phyloP scores from a whole-genome alignment of 169 alveolate species.

The Plasmodium gaboni region DNA sequence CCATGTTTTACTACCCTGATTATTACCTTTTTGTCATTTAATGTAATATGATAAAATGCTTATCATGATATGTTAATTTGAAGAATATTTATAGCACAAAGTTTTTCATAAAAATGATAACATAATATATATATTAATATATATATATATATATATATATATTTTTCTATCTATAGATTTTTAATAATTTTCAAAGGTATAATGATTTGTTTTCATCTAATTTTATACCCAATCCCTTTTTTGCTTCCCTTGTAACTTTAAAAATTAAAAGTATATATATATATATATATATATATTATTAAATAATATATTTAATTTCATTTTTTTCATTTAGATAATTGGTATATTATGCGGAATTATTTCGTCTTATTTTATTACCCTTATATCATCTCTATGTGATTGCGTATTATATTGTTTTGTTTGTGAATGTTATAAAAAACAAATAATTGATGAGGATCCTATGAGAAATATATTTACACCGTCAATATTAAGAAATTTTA shows the following conservation, averaged over 20 bases:
- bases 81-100: too few species aligned
- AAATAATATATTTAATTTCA: neutral
- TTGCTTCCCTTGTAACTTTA: slow-evolving; percentile 39
- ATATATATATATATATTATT: neutral
- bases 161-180: slow-evolving; percentile 19
- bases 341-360: slow-evolving; percentile 54
- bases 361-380: slow-evolving; percentile 52
- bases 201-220: slow-evolving; percentile 27
- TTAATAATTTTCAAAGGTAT: slow-evolving; percentile 47
- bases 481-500: slow-evolving; percentile 35
- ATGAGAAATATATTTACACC: slow-evolving; percentile 62
- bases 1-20: slow-evolving; percentile 54
- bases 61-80: too few species aligned
- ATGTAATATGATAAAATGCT: slow-evolving; percentile 6
- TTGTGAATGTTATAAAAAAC: slow-evolving; percentile 71
- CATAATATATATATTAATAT: too few species aligned
- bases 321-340: slow-evolving; percentile 14
- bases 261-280: neutral
- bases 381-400: slow-evolving; percentile 34
- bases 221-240: slow-evolving; percentile 60
- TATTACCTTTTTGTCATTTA: slow-evolving; percentile 42
- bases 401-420: slow-evolving; percentile 49
- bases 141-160: neutral
- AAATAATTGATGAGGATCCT: slow-evolving; percentile 63
- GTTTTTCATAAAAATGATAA: too few species aligned